Evolutionary conservation across 371 early-diverging fungal species (phyloP).

Genomic region (Fennellomyces sp.): DNA sequence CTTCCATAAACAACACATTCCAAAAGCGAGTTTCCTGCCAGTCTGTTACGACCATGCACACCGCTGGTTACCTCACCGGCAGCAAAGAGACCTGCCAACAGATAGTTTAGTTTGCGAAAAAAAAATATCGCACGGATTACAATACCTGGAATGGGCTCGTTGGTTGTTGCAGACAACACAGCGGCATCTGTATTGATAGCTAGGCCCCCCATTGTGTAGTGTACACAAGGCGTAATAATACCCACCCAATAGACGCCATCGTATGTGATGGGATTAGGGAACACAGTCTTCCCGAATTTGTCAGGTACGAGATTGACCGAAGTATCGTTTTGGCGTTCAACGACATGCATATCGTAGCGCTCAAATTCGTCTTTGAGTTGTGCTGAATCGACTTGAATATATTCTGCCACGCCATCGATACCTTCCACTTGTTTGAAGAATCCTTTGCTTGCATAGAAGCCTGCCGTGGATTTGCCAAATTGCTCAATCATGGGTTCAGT

Average conservation of each 20-base stretch:
- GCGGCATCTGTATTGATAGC: constrained; percentile 61
- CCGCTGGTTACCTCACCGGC: constrained; percentile 82
- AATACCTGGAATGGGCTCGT: constrained; percentile 16
- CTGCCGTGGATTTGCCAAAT: constrained; percentile 61
- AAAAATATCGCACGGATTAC: neutral
- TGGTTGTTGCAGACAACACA: constrained; percentile 25
- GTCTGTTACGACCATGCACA: constrained; percentile 84
- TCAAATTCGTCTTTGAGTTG: constrained; percentile 56
- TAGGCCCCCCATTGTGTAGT: constrained; percentile 89
- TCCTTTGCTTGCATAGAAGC: constrained; percentile 63
- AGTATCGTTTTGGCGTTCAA: constrained; percentile 17
- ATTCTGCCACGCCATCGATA: constrained; percentile 55
- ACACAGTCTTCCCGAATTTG: constrained; percentile 70
- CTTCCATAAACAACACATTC: constrained; percentile 89
- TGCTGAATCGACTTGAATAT: constrained; percentile 48
- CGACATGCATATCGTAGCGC: constrained; percentile 56
- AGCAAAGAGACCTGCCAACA: constrained; percentile 72
- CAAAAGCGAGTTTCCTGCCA: constrained; percentile 83
- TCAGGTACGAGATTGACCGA: constrained; percentile 18
- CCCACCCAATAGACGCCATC: constrained; percentile 68
- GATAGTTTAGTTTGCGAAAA: constrained; percentile 4
- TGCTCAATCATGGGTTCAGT: constrained; percentile 52
- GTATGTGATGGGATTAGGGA: constrained; percentile 57
- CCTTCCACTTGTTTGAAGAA: constrained; percentile 60
- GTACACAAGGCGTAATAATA: constrained; percentile 77